Evolutionary conservation across 2,329 filamentous ascomycete species (phyloP).

Genomic region (Pseudovirgaria hyperparasitica): DNA sequence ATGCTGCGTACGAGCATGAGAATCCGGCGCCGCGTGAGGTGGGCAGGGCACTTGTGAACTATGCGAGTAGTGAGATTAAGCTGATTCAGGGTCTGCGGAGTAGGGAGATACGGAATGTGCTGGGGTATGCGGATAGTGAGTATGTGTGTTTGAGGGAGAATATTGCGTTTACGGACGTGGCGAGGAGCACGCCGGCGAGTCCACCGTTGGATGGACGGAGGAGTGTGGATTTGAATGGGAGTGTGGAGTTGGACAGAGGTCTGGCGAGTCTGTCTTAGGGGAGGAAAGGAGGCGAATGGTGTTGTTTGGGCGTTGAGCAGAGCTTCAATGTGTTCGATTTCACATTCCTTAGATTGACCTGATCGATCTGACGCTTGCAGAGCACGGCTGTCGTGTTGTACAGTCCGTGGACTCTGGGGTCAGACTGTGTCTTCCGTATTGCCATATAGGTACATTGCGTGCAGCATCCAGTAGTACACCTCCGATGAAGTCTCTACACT

Average conservation of each 20-base stretch:
- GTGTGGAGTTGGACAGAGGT: neutral
- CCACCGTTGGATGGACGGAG: constrained; percentile 13
- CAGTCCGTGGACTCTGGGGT: too few species aligned
- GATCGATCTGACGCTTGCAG: too few species aligned
- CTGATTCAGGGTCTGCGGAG: constrained; percentile 78
- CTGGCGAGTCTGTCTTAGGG: neutral
- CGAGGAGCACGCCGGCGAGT: constrained; percentile 25
- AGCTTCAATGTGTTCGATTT: too few species aligned
- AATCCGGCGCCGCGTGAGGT: constrained; percentile 49
- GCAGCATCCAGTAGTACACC: too few species aligned
- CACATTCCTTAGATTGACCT: too few species aligned
- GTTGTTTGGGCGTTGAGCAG: too few species aligned
- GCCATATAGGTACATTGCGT: too few species aligned
- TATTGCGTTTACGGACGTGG: constrained; percentile 54
- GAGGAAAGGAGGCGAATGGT: too few species aligned
- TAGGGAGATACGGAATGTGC: constrained; percentile 60
- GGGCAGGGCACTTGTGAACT: constrained; percentile 83
- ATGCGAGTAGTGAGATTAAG: constrained; percentile 71
- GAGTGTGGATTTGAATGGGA: neutral
- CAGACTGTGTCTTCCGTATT: too few species aligned
- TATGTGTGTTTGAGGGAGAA: constrained; percentile 86
- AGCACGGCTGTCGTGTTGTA: too few species aligned
- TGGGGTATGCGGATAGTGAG: constrained; percentile 90
- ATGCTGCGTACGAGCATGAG: constrained; percentile 16
- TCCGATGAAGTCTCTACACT: too few species aligned